These are phyloP conservation scores for Aspergillus pseudoviridinutans DNA, from an alignment of 2,329 filamentous ascomycete species.

Conservation along the genomic window DNA sequence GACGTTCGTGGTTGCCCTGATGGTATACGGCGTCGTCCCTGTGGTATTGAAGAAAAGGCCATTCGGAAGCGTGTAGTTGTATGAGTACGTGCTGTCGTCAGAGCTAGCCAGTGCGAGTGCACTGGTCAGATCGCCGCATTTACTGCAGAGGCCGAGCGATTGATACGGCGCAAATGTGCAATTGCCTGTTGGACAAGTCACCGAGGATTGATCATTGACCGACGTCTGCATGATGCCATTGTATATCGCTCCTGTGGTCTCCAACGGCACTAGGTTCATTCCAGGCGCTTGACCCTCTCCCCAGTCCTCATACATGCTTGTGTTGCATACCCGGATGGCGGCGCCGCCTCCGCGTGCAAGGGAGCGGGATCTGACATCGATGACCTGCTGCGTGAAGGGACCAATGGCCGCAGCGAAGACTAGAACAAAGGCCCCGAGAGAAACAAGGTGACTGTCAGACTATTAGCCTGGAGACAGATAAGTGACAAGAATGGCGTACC, in stretches of 20 bases:
- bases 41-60: slow-evolving; percentile 15
- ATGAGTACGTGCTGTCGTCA: slow-evolving; percentile 1
- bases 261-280: slow-evolving; percentile 20
- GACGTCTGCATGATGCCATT: slow-evolving; percentile 25
- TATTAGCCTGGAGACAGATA: neutral
- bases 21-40: slow-evolving; percentile 11
- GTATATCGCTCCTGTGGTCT: slow-evolving; percentile 26
- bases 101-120: slow-evolving; percentile 3
- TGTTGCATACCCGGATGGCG: slow-evolving; percentile 20
- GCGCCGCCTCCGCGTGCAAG: slow-evolving; percentile 10
- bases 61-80: slow-evolving; percentile 19
- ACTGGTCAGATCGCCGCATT: slow-evolving; percentile 19
- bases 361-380: slow-evolving; percentile 17
- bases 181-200: slow-evolving; percentile 30
- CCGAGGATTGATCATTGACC: slow-evolving; percentile 12
- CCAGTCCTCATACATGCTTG: slow-evolving; percentile 18
- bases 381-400: slow-evolving; percentile 30
- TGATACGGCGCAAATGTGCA: slow-evolving; percentile 29
- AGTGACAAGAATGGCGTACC: slow-evolving; percentile 9
- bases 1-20: slow-evolving; percentile 15
- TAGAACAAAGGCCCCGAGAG: slow-evolving; percentile 25
- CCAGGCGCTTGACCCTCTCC: slow-evolving; percentile 16
- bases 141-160: slow-evolving; percentile 28
- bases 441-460: slow-evolving; percentile 19
- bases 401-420: slow-evolving; percentile 25